Evolutionary conservation across 2,329 filamentous ascomycete species (phyloP).

Genomic region (Coniosporium tulheliwenetii): DNA sequence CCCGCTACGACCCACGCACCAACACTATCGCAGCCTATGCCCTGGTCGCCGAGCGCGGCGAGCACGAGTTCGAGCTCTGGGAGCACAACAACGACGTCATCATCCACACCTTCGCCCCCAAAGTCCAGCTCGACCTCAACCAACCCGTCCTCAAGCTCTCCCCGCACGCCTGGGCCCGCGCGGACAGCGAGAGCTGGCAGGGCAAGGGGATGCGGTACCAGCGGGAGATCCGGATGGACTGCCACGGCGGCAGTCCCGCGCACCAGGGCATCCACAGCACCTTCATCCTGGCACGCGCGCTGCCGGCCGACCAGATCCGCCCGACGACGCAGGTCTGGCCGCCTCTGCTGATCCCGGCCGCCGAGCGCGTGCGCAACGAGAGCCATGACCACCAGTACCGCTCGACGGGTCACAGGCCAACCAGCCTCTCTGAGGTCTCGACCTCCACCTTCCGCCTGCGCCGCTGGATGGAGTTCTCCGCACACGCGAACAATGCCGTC

Average conservation of each 20-base stretch:
- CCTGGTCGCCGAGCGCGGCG: constrained; percentile 48
- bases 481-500: not conserved
- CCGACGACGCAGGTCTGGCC: constrained; percentile 49
- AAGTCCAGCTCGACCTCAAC: constrained; percentile 56
- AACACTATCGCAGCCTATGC: constrained; percentile 71
- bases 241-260: constrained; percentile 13
- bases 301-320: constrained; percentile 25
- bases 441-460: constrained; percentile 58
- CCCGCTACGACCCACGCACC: constrained; percentile 57
- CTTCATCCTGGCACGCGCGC: constrained; percentile 47
- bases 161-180: not conserved
- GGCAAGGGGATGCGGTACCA: constrained; percentile 13
- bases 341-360: constrained; percentile 51
- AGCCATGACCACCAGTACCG: constrained; percentile 24
- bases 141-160: constrained; percentile 42
- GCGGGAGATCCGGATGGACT: constrained; percentile 37
- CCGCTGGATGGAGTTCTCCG: constrained; percentile 55
- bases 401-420: constrained; percentile 32
- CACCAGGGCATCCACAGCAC: constrained; percentile 42
- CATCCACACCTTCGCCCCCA: constrained; percentile 58
- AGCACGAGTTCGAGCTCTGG: constrained; percentile 46
- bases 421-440: constrained; percentile 42
- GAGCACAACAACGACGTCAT: constrained; percentile 46
- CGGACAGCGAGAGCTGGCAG: constrained; percentile 4
- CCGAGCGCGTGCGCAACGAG: constrained; percentile 38